Evolutionary conservation across 768 basidiomycete species (phyloP), one percentile per base, ranked within the genome.

Genomic region (Mycena indigotica): DNA sequence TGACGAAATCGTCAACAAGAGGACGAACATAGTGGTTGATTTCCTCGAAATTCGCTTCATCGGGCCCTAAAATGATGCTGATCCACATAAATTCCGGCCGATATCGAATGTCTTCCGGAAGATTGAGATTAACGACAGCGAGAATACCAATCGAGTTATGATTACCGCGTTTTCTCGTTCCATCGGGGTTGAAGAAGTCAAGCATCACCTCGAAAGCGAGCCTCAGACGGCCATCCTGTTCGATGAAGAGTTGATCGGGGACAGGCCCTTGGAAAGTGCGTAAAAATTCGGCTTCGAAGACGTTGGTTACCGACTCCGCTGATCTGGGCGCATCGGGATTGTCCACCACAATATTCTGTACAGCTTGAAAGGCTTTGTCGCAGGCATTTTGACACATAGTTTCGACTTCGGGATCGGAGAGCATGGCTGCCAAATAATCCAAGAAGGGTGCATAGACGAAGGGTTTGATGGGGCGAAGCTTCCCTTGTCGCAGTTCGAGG

Each of bases 171-270:
- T 38, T 38, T 10, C 35, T 10, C 12, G 61, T 66, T 17, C 66
- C 67, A 38, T 72, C 40, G 1, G 67, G 52, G 40, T 72, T 70
- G 61, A 75, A 73, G 38, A 69, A 70, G 50, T 73, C 66, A 12
- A 71, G 15, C 21, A 70, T 61, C 0, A 73, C 51, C 3, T 57
- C 60, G 38, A 69, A 71, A 3, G 48, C 48, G 25, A 50, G 48
- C 15, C 48, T 21, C 25, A 50, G 23, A 13, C 48, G 48, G 28
- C 48, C 48, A 29, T 50, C 48, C 16, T 26, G 23, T 25, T 50
- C 24, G 16, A 50, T 50, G 48, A 50, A 50, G 5, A 50, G 23
- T 19, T 50, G 24, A 10, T 25, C 48, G 12, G 48, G 48, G 28
- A 50, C 48, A 21, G 48, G 48, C 23, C 48, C 48, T 15, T 12